Base-by-base conservation (phyloP, 345 rosid species). In the Cardamine resedifolia region DNA sequence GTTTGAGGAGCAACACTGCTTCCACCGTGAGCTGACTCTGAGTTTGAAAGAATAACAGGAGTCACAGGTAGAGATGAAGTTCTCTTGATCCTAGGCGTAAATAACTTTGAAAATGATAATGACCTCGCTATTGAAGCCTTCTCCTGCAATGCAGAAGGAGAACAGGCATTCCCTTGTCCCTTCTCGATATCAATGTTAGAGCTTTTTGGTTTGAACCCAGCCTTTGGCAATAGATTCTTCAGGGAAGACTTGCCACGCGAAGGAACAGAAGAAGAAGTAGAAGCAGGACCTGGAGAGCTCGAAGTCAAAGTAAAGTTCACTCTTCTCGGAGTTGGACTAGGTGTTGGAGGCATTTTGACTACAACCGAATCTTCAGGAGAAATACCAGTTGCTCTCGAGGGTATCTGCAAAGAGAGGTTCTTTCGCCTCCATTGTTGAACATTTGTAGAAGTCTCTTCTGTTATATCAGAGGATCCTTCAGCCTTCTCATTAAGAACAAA, bases 61-160 rank as follows among this genome's bases (percentile, higher is more conserved):
- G 90, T 83, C 53, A 85, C 85, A 45, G 98, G 98, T 7, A 94
- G 80, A 4, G 98, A 94, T 6, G 96, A 89, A 28, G 96, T 83
- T 80, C 96, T 82, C 63, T 83, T 86, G 52, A 91, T 89, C 80
- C 87, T 68, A 21, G 98, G 97, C 48, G 91, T 83, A 81, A 94
- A 94, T 18, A 91, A 73, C 85, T 89, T 91, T 10, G 96, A 64
- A 43, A 94, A 85, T 28, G 97, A 94, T 60, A 88, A 58, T 10
- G 98, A 89, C 71, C 97, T 89, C 6, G 93, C 76, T 62, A 89
- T 87, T 0, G 88, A 87, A 45, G 87, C 83, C 74, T 85, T 91
- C 71, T 87, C 97, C 63, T 71, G 84, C 38, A 67, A 72, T 7
- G 49, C 51, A 34, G 70, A 55, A 53, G 82, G 74, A 30, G 88